Conservation (phyloP, 2,329 filamentous ascomycete species). For the Diplodia mutila region DNA sequence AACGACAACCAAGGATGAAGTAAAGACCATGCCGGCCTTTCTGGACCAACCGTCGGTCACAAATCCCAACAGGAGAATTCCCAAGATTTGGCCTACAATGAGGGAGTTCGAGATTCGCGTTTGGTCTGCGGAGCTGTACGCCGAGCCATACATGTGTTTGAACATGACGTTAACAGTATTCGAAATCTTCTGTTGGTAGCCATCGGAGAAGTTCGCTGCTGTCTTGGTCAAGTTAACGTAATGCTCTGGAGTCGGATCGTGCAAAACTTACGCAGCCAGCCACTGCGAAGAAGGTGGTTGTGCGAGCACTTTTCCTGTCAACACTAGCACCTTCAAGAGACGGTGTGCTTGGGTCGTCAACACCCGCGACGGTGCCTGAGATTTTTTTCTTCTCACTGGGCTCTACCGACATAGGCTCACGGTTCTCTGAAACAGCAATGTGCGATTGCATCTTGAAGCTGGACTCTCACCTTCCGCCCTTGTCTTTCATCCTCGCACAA, state of each 20-base stretch:
- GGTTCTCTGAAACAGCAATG: not conserved
- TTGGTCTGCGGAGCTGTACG: constrained; percentile 8
- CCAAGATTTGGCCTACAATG: constrained; percentile 40
- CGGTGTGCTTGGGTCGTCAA: not conserved
- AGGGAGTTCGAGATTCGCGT: constrained; percentile 33
- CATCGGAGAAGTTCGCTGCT: constrained; percentile 14
- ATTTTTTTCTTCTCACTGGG: not conserved
- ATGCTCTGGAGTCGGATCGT: not conserved
- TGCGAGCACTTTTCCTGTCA: not conserved
- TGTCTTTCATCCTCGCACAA: no score
- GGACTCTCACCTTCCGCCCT: not conserved
- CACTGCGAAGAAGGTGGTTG: not conserved
- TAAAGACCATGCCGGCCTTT: constrained; percentile 40
- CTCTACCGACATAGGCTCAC: not conserved
- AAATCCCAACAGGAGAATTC: constrained; percentile 40
- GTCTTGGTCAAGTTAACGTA: not conserved
- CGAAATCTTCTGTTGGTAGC: constrained; percentile 12
- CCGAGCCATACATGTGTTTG: constrained; percentile 12
- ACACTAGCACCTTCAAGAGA: not conserved
- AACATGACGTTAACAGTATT: constrained; percentile 7
- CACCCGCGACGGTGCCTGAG: not conserved
- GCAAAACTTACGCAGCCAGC: constrained; percentile 7
- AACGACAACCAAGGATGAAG: constrained; percentile 37
- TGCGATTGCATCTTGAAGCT: not conserved
- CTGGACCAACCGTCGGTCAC: constrained; percentile 39